These are phyloP conservation scores for Colletotrichum neosansevieriae DNA, from an alignment of 2,329 filamentous ascomycete genomes.

Conservation along the genomic window DNA sequence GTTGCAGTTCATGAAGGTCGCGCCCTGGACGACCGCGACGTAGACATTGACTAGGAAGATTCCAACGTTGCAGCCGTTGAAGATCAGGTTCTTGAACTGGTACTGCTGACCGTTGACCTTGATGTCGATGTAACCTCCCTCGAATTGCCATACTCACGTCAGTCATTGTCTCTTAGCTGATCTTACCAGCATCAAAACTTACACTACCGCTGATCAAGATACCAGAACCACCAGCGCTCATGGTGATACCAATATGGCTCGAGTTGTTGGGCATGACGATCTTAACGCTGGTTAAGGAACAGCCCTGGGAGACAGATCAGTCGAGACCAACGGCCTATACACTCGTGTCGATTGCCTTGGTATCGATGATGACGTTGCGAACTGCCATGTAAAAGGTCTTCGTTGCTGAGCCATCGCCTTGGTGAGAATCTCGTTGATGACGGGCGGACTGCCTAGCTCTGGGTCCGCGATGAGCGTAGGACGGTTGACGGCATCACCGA, in stretches of 20 bases:
- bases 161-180: neutral
- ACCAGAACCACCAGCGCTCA: slow-evolving; percentile 50
- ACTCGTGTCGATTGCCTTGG: slow-evolving; percentile 40
- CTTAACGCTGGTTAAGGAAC: slow-evolving; percentile 46
- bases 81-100: slow-evolving; percentile 48
- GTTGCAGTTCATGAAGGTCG: slow-evolving; percentile 46
- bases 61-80: slow-evolving; percentile 48
- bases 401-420: slow-evolving; percentile 45
- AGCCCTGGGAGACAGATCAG: slow-evolving; percentile 49
- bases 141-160: slow-evolving; percentile 43
- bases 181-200: neutral
- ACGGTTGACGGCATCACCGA: slow-evolving; percentile 47
- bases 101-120: slow-evolving; percentile 50
- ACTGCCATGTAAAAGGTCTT: slow-evolving; percentile 52
- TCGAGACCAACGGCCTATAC: slow-evolving; percentile 45
- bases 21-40: slow-evolving; percentile 47
- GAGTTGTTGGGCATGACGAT: slow-evolving; percentile 50
- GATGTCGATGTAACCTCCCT: slow-evolving; percentile 49
- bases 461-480: slow-evolving; percentile 46
- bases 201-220: slow-evolving; percentile 47
- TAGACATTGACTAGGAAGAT: slow-evolving; percentile 45
- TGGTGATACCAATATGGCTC: slow-evolving; percentile 51
- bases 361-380: slow-evolving; percentile 48
- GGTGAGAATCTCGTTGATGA: slow-evolving; percentile 44
- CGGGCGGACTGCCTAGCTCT: slow-evolving; percentile 36